Evolutionary conservation across 495 filamentous ascomycete species (phyloP).

Genomic region (Penicillium goetzii): DNA sequence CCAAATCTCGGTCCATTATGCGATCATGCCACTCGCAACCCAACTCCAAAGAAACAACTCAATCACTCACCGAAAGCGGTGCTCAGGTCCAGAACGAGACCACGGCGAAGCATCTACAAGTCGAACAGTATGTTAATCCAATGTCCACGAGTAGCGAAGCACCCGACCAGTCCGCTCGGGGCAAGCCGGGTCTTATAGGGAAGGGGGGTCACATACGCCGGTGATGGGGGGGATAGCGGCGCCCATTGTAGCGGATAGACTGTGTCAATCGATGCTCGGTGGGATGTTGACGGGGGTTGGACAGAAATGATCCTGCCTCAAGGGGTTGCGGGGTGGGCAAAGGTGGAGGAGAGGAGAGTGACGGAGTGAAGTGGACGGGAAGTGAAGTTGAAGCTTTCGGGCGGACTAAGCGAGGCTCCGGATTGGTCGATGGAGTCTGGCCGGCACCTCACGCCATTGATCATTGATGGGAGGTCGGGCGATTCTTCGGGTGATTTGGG

Average conservation of each 20-base stretch:
- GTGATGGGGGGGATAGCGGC: constrained; percentile 52
- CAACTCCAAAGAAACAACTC: neutral
- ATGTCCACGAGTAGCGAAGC: neutral
- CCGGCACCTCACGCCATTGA: constrained; percentile 7
- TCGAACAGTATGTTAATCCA: constrained; percentile 12
- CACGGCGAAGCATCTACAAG: constrained; percentile 69
- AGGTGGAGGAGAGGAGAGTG: constrained; percentile 36
- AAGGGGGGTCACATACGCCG: constrained; percentile 48
- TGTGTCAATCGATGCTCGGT: constrained; percentile 26
- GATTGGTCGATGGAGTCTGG: constrained; percentile 32
- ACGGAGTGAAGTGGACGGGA: constrained; percentile 31
- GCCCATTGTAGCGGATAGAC: constrained; percentile 45
- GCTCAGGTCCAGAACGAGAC: constrained; percentile 77
- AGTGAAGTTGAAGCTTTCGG: constrained; percentile 49
- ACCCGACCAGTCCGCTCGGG: constrained; percentile 30
- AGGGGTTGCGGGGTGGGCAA: constrained; percentile 32
- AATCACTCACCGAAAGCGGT: constrained; percentile 69
- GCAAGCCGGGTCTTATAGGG: constrained; percentile 25
- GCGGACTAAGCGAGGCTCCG: constrained; percentile 46
- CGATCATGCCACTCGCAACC: constrained; percentile 29
- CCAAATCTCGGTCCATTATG: constrained; percentile 9
- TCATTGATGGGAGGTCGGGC: neutral
- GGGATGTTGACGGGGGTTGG: constrained; percentile 13
- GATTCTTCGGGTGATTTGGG: neutral
- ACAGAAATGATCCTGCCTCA: constrained; percentile 29